These are phyloP conservation scores for Kwoniella newhampshirensis DNA, from an alignment of 768 basidiomycete genomes.

Conservation along the genomic window DNA sequence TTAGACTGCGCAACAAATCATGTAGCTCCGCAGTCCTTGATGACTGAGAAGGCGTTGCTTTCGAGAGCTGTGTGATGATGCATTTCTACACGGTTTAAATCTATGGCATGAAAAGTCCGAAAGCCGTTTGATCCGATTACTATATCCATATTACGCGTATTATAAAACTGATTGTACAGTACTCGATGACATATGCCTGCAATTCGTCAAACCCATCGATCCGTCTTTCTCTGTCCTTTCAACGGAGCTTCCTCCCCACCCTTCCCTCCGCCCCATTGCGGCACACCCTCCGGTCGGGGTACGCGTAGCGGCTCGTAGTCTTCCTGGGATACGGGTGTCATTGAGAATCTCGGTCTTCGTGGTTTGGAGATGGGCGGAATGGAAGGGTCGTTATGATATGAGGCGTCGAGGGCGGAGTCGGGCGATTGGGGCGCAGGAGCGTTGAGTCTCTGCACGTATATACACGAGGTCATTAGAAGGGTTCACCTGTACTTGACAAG, in stretches of 20 bases:
- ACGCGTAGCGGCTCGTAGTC: slow-evolving; percentile 89
- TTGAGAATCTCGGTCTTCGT: slow-evolving; percentile 31
- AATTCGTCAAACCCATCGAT: slow-evolving; percentile 35
- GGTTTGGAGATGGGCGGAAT: slow-evolving; percentile 49
- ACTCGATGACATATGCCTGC: slow-evolving; percentile 5
- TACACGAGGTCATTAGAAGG: no score
- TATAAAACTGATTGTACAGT: slow-evolving; percentile 7
- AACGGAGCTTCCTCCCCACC: slow-evolving; percentile 38
- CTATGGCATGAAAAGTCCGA: no score
- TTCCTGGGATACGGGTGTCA: slow-evolving; percentile 54
- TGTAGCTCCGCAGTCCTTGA: no score
- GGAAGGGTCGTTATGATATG: slow-evolving; percentile 43
- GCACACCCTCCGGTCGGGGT: slow-evolving; percentile 76
- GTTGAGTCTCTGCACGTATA: slow-evolving; percentile 23
- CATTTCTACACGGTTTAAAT: no score
- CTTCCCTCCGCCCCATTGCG: slow-evolving; percentile 73
- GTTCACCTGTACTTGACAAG: no score
- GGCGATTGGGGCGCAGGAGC: slow-evolving; percentile 6
- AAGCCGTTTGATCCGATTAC: no score
- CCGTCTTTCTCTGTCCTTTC: slow-evolving; percentile 38
- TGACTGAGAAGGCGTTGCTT: no score
- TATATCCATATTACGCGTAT: no score
- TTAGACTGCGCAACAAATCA: no score
- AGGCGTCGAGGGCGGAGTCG: slow-evolving; percentile 1
- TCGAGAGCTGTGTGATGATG: no score